These are phyloP conservation scores for Graphilbum sp. DNA, from an alignment of 2,329 filamentous ascomycete genomes.

Conservation along the genomic window DNA sequence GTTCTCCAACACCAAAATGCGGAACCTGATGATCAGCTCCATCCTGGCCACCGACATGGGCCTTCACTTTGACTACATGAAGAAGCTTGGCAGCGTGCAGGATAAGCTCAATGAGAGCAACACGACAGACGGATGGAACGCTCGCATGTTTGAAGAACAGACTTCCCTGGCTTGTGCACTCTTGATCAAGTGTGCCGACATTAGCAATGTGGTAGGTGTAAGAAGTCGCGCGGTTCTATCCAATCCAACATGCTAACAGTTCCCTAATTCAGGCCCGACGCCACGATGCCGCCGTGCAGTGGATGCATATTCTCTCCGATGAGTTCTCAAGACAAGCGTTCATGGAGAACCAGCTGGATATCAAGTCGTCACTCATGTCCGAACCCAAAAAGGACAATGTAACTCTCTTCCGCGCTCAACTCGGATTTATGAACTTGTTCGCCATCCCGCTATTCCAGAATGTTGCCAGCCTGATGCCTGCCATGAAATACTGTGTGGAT, in stretches of 20 bases:
- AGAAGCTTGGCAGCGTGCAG: conserved; percentile 65
- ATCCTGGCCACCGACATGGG: conserved; percentile 97
- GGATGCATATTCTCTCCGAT: conserved; percentile 88
- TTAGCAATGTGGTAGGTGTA: conserved; percentile 81
- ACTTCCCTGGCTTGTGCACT: conserved; percentile 74
- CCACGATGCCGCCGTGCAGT: conserved; percentile 66
- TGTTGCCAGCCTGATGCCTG: conserved; percentile 71
- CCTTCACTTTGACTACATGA: conserved; percentile 93
- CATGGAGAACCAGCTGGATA: conserved; percentile 79
- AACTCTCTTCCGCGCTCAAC: conserved; percentile 73
- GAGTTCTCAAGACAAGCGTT: conserved; percentile 86
- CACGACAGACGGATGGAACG: conserved; percentile 57
- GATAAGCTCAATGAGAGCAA: conserved; percentile 55
- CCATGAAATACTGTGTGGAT: conserved; percentile 67
- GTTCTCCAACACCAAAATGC: conserved; percentile 64
- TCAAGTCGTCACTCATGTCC: conserved; percentile 75
- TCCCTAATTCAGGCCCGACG: conserved; percentile 75
- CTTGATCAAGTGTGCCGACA: conserved; percentile 95
- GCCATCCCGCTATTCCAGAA: conserved; percentile 83
- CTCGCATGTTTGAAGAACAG: conserved; percentile 58
- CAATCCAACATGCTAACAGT: conserved; percentile 8
- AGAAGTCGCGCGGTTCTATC: no score
- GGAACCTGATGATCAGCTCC: conserved; percentile 89
- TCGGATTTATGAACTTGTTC: conserved; percentile 94
- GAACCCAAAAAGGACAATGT: conserved; percentile 69